Base-by-base conservation (phyloP, 2,329 filamentous ascomycete species). In the Fusarium nelsonii region DNA sequence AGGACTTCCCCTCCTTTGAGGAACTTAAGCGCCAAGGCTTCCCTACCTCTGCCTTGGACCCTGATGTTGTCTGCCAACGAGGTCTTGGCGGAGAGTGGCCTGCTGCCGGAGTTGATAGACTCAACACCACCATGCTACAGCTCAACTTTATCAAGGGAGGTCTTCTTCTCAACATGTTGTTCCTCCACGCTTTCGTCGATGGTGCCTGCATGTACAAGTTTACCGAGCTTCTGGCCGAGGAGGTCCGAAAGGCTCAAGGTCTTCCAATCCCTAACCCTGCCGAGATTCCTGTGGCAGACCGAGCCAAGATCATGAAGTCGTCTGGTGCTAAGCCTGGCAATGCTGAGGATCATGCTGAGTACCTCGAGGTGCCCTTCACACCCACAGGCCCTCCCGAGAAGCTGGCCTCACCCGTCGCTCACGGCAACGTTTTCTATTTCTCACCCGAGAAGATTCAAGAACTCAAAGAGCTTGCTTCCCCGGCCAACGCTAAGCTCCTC, bases 381-480 rank as follows among this genome's bases (percentile, higher is more conserved):
- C 60, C 60, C 0, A 39, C 54, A 1, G 60, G 43, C 1, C 50
- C 58, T 12, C 60, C 60, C 16, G 50, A 60, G 4, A 63, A 63
- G 18, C 43, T 63, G 1, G 32, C 37, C 9, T 43, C 59, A 10
- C 60, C 58, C 0, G 26, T 63, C 8, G 40, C 60, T 5, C 60
- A 63, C 3, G 60, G 58, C 1, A 44, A 63, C 10, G 18, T 63
- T 32, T 63, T 63, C 16, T 63, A 63, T 28, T 63, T 63, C 28
- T 63, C 60, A 1, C 37, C 50, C 0, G 58, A 63, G 9, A 63
- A 39, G n/a, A 30, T 63, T 1, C 20, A 49, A 32, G 58, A 39
- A 2, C 33, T 63, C 9, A 63, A 63, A 9, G 33, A 58, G 4
- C 36, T 20, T 6, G 37, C 50, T 1, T 20, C 58, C 1, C 60